A percentile compares a stretch with the other conserved stretches of the same genome.
These are phyloP conservation scores for Cardiospermum halicacabum DNA, from an alignment of 345 rosid species.

Conservation along the genomic window DNA sequence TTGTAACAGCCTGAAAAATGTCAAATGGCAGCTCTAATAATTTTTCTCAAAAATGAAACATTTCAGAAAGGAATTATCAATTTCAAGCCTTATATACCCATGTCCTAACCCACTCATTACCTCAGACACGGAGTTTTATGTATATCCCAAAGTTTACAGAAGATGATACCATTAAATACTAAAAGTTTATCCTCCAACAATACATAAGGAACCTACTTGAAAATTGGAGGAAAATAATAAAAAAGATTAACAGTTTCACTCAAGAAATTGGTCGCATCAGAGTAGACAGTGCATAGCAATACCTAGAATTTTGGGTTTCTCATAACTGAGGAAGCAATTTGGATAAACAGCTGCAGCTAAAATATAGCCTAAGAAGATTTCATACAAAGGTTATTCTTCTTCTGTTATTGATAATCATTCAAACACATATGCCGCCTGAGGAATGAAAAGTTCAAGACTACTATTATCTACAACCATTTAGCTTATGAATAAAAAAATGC, in stretches of 20 bases:
- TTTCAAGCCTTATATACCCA: slow-evolving; percentile 9
- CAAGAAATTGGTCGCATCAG: not conserved
- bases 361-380: not conserved
- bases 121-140: not conserved
- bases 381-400: too few species aligned
- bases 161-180: not conserved
- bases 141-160: not conserved
- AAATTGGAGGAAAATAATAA: too few species aligned
- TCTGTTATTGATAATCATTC: too few species aligned
- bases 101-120: not conserved
- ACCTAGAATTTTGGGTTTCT: not conserved
- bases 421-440: not conserved
- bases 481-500: not conserved
- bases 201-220: not conserved
- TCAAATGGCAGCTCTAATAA: slow-evolving; percentile 15
- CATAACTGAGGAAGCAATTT: not conserved
- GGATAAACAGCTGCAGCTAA: not conserved
- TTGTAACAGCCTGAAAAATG: slow-evolving; percentile 76
- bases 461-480: not conserved
- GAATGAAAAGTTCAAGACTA: slow-evolving; percentile 1
- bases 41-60: not conserved
- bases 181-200: not conserved
- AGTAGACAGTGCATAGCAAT: not conserved
- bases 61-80: not conserved
- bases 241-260: not conserved